Percentiles rank a stretch among this genome's conserved stretches.
Evolutionary conservation across 2,329 filamentous ascomycete genomes (phyloP).

Genomic region (Aspergillus neotritici): DNA sequence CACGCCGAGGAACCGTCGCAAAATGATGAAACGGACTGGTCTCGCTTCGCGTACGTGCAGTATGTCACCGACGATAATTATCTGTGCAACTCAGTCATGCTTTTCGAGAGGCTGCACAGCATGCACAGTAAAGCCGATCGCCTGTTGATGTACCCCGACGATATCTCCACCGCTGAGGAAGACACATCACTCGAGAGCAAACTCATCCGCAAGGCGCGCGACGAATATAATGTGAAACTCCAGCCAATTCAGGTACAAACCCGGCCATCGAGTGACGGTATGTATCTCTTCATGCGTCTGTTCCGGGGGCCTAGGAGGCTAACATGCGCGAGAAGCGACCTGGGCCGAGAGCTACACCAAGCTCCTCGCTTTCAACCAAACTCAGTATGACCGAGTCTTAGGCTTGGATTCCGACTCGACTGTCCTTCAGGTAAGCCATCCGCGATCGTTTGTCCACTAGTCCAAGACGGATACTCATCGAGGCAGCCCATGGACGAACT

Average conservation of each 20-base stretch:
- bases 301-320: not conserved
- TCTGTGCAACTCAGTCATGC: conserved; percentile 33
- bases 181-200: conserved; percentile 16
- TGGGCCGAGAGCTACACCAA: conserved; percentile 61
- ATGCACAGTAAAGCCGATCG: conserved; percentile 26
- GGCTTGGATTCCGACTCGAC: conserved; percentile 58
- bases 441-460: not conserved
- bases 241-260: conserved; percentile 36
- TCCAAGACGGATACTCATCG: not conserved
- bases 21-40: conserved; percentile 17
- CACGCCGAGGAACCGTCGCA: too few species aligned
- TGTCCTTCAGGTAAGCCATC: conserved; percentile 38
- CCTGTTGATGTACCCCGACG: conserved; percentile 26
- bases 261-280: not conserved
- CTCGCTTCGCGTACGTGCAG: conserved; percentile 27
- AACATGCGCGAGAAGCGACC: conserved; percentile 33
- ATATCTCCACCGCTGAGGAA: not conserved
- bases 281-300: too few species aligned
- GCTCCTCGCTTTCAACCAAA: conserved; percentile 61
- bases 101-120: conserved; percentile 27
- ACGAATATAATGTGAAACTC: conserved; percentile 44
- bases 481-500: conserved; percentile 58
- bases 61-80: conserved; percentile 27
- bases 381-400: conserved; percentile 52
- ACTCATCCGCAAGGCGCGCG: conserved; percentile 42